Percentiles rank a stretch among this genome's conserved stretches.
Evolutionary conservation across 1,284 basidiomycete genomes (phyloP).

Genomic region (Coniophora puteana): DNA sequence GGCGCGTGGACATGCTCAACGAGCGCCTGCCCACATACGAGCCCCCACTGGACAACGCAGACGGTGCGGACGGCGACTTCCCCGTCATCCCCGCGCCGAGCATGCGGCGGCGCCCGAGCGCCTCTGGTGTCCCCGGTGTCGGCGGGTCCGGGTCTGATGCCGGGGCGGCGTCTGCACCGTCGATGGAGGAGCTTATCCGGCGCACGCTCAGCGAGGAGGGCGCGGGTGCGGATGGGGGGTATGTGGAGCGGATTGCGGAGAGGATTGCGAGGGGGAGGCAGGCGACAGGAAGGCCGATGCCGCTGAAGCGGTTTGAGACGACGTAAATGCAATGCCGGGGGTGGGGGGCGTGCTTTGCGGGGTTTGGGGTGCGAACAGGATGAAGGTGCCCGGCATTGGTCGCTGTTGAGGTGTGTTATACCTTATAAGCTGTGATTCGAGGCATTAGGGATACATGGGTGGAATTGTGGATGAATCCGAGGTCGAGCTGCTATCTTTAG

Average conservation of each 20-base stretch:
- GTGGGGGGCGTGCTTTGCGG: not conserved
- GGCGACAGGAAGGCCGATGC: slow-evolving; percentile 40
- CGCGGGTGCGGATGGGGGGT: slow-evolving; percentile 40
- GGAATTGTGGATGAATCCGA: too few species aligned
- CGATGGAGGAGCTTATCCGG: slow-evolving; percentile 87
- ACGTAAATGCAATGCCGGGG: too few species aligned
- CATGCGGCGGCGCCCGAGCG: slow-evolving; percentile 55
- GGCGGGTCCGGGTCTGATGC: slow-evolving; percentile 59
- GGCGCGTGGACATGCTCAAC: slow-evolving; percentile 90
- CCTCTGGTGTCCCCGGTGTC: too few species aligned
- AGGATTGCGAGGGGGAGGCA: slow-evolving; percentile 51
- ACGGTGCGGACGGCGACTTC: slow-evolving; percentile 28
- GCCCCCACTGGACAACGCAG: too few species aligned
- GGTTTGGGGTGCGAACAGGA: not conserved
- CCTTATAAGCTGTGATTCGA: too few species aligned
- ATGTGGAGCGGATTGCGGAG: slow-evolving; percentile 58
- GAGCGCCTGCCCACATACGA: slow-evolving; percentile 80
- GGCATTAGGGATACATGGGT: too few species aligned
- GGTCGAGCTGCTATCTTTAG: too few species aligned
- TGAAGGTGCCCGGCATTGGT: too few species aligned
- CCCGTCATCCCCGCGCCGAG: slow-evolving; percentile 57
- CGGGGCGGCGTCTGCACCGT: too few species aligned
- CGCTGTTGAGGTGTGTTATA: too few species aligned
- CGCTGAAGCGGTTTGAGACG: slow-evolving; percentile 65
- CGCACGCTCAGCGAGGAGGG: slow-evolving; percentile 62